A percentile compares a stretch with the other conserved stretches of the same genome.
These are phyloP conservation scores for Pythium angustatum DNA, from an alignment of 352 stramenopile genomes.

Conservation along the genomic window DNA sequence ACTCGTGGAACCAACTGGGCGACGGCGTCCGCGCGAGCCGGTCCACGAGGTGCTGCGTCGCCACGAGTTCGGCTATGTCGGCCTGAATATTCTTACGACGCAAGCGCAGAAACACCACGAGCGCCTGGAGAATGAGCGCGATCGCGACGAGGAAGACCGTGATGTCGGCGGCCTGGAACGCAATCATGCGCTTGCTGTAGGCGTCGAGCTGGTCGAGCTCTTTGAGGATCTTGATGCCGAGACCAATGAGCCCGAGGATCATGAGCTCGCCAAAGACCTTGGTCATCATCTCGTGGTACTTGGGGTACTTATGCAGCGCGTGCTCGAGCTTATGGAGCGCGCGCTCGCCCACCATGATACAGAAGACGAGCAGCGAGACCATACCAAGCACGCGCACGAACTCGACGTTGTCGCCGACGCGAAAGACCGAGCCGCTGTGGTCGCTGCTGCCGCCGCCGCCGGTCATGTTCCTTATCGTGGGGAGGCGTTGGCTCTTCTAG, in stretches of 20 bases:
- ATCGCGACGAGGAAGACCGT: conserved; percentile 38
- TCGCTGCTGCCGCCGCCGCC: conserved; percentile 14
- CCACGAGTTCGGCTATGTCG: conserved; percentile 33
- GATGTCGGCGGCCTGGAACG: conserved; percentile 41
- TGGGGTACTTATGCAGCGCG: conserved; percentile 49
- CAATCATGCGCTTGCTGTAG: conserved; percentile 29
- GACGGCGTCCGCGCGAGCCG: conserved; percentile 1
- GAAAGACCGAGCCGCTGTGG: conserved; percentile 48
- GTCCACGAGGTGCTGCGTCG: conserved; percentile 30
- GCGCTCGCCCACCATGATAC: conserved; percentile 50
- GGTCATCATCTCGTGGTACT: conserved; percentile 71
- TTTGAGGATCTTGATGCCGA: conserved; percentile 42
- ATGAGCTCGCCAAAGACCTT: conserved; percentile 48
- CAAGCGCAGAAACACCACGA: conserved; percentile 31
- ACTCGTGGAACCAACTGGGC: conserved; percentile 11
- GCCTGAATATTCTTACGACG: conserved; percentile 34
- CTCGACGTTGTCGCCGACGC: conserved; percentile 54
- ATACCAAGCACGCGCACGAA: conserved; percentile 53
- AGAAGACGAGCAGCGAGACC: conserved; percentile 52
- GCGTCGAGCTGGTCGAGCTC: conserved; percentile 19
- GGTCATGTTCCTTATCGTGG: too few species aligned
- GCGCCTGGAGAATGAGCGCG: conserved; percentile 35
- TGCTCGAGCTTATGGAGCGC: conserved; percentile 50
- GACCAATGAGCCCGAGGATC: conserved; percentile 38
- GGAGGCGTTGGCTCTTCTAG: too few species aligned